Conservation (phyloP, 257 asterid genomes). For the Jacaranda mimosifolia region DNA sequence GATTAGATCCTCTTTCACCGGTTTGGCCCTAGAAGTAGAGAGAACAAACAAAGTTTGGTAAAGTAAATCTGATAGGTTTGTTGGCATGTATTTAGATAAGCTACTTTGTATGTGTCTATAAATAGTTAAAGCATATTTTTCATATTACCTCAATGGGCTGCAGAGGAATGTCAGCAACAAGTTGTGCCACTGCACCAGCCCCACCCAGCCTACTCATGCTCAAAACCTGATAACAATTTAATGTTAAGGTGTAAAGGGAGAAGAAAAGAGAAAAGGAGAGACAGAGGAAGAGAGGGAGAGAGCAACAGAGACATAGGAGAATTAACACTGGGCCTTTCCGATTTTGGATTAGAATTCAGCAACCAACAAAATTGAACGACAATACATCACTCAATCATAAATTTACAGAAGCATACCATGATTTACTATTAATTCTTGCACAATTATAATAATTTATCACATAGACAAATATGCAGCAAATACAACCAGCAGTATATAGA, state of each 20-base stretch:
- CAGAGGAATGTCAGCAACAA: constrained; percentile 70
- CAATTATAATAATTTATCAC: no score
- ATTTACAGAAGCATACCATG: no score
- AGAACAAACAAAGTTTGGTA: constrained; percentile 8
- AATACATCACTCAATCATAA: no score
- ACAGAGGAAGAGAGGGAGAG: no score
- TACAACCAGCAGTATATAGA: no score
- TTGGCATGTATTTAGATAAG: no score
- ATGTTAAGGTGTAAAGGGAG: not conserved
- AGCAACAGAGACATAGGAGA: not conserved
- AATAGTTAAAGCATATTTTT: constrained; percentile 7
- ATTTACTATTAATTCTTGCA: no score
- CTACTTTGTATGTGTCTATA: not conserved
- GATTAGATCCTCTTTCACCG: constrained; percentile 52
- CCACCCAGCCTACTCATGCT: constrained; percentile 82
- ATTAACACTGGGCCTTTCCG: not conserved
- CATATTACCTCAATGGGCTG: constrained; percentile 61
- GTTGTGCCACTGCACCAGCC: constrained; percentile 80
- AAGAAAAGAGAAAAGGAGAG: not conserved
- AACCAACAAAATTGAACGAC: not conserved
- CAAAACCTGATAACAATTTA: constrained; percentile 49
- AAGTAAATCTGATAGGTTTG: not conserved
- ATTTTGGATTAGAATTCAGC: not conserved
- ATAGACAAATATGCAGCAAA: no score
- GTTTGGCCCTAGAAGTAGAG: constrained; percentile 47